Base-by-base conservation (phyloP, 139 green algal species). In the Penium margaritaceum region DNA sequence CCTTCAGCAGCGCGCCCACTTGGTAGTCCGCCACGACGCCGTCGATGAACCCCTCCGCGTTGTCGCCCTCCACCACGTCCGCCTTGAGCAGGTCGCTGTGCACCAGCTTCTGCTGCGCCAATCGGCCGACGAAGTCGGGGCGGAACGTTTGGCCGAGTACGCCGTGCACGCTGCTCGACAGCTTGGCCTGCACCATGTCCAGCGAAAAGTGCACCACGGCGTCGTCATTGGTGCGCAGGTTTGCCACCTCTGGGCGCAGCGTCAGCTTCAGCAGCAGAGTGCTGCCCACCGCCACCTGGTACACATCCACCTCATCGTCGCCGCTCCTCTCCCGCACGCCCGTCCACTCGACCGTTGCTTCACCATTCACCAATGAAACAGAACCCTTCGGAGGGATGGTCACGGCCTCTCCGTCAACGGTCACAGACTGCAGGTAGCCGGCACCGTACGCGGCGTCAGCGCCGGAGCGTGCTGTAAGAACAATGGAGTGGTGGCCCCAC, bases 21-120 rank as follows among this genome's bases (percentile, higher is more conserved):
- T 41, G n/a, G 32, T 69, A 69, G 4, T 69, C 5, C 24, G 27
- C 6, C 17, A 69, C 15, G 41, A 30, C 5, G 32, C 24, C 21
- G 61, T 69, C 61, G 32, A 69, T 24, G n/a, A 69, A 69, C 5
- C 61, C 61, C 61, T 69, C 61, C 5, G 61, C 61, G 61, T 69
- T 69, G 19, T 69, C 61, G 27, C 61, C 61, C 21, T 24, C 27
- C 17, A 69, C 61, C 32, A 33, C 24, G 21, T 69, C 24, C 32
- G 27, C 32, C 6, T 30, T 5, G 5, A 69, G 19, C 5, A 7
- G 21, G 17, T 43, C 24, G 61, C 6, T 69, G n/a, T 36, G 29
- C 61, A 54, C 61, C 61, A 69, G 61, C 19, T 69, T 33, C 61
- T 69, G 61, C 61, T 29, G 5, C 17, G 21, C 61, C 32, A n/a